Conservation (phyloP, 495 filamentous ascomycete genomes). For the Cladorrhinum samala region DNA sequence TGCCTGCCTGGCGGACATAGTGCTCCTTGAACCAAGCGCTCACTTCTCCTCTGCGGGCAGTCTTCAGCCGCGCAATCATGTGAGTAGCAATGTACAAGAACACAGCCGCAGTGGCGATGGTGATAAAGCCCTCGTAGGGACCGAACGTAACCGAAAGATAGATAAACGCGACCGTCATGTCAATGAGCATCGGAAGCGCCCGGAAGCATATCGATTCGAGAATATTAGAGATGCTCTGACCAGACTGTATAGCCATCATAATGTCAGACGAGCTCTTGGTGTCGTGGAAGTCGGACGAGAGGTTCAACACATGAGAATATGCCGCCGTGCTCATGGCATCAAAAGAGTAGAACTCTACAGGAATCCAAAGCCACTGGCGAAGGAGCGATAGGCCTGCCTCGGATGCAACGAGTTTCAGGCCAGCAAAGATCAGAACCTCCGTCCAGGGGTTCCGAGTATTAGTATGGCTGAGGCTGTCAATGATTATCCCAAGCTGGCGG, state of each 20-base stretch:
- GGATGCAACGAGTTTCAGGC: constrained; percentile 49
- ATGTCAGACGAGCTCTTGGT: constrained; percentile 67
- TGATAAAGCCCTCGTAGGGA: constrained; percentile 66
- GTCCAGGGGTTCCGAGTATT: constrained; percentile 44
- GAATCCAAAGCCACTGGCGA: constrained; percentile 57
- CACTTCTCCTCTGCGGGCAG: constrained; percentile 27
- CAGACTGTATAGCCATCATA: constrained; percentile 59
- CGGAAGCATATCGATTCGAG: constrained; percentile 62
- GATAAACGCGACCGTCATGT: constrained; percentile 60
- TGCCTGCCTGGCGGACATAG: constrained; percentile 55
- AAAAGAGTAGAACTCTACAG: constrained; percentile 59
- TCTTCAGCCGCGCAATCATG: constrained; percentile 40
- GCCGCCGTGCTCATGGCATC: constrained; percentile 56
- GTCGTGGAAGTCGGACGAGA: constrained; percentile 76
- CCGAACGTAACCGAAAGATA: constrained; percentile 68
- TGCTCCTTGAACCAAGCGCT: constrained; percentile 48
- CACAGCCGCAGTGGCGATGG: constrained; percentile 52
- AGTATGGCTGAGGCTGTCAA: constrained; percentile 44
- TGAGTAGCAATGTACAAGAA: constrained; percentile 59
- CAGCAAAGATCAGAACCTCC: constrained; percentile 49
- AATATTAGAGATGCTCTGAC: constrained; percentile 55
- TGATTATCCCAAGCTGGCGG: constrained; percentile 58
- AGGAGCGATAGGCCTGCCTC: constrained; percentile 51
- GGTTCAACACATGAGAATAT: constrained; percentile 68
- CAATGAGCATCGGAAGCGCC: constrained; percentile 63